Percentiles rank a stretch among this genome's conserved stretches.
phyloP scores from a whole-genome alignment of 306 rosid species.

The Abrus precatorius region DNA sequence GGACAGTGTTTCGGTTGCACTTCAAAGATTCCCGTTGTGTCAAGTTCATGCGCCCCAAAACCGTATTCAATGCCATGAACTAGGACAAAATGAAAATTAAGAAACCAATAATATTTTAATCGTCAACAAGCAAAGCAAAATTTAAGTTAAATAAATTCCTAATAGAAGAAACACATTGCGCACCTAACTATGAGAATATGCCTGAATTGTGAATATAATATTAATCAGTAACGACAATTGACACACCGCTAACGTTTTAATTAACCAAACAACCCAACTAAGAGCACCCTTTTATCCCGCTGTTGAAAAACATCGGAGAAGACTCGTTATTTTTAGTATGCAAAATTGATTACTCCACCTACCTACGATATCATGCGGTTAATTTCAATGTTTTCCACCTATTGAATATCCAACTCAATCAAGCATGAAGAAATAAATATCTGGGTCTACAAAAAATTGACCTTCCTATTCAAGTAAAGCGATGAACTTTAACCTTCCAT shows the following conservation, averaged over 20 bases:
- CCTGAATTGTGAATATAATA: not conserved
- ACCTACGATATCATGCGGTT: no score
- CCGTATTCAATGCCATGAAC: slow-evolving; percentile 94
- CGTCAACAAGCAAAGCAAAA: not conserved
- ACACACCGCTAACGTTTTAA: not conserved
- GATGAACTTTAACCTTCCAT: not conserved
- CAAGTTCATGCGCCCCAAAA: slow-evolving; percentile 92
- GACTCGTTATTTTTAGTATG: no score
- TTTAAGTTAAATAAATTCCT: not conserved
- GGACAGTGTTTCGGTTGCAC: slow-evolving; percentile 93
- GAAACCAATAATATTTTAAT: not conserved
- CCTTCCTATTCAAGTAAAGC: not conserved
- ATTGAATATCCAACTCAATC: not conserved
- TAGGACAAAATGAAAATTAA: slow-evolving; percentile 38
- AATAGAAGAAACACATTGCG: not conserved
- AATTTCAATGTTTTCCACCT: no score
- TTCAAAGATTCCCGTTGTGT: slow-evolving; percentile 87
- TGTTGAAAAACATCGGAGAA: no score
- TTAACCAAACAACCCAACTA: not conserved
- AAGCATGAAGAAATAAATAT: not conserved
- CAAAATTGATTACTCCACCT: no score
- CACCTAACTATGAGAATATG: not conserved
- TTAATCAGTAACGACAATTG: not conserved
- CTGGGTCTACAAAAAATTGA: not conserved
- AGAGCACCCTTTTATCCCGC: no score